Percentiles rank a stretch among this genome's conserved stretches.
phyloP scores from a whole-genome alignment of 768 basidiomycete species.

The Leccinum ochraceum region DNA sequence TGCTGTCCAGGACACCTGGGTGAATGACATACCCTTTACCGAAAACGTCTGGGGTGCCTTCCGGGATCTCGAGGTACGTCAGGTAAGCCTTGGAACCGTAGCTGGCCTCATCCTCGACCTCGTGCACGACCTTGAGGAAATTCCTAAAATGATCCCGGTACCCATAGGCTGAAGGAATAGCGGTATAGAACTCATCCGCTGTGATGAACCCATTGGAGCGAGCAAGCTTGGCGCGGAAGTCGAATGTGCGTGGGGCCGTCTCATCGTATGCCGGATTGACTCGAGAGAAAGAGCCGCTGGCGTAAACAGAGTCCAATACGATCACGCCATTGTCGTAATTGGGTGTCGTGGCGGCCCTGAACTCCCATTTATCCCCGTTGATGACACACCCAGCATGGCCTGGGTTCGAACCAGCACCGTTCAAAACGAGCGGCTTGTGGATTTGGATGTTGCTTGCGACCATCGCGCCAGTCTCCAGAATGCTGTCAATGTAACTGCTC shows the following conservation, averaged over 20 bases:
- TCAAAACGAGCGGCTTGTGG: slow-evolving; percentile 32
- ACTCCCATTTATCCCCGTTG: slow-evolving; percentile 31
- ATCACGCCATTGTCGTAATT: slow-evolving; percentile 25
- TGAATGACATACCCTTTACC: slow-evolving; percentile 34
- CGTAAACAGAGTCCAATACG: slow-evolving; percentile 33
- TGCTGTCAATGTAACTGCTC: slow-evolving; percentile 30
- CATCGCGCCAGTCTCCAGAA: slow-evolving; percentile 37
- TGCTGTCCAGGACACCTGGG: slow-evolving; percentile 35
- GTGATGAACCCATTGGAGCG: slow-evolving; percentile 18
- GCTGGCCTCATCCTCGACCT: slow-evolving; percentile 28
- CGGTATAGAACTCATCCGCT: slow-evolving; percentile 20
- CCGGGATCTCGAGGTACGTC: slow-evolving; percentile 23
- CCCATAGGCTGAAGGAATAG: slow-evolving; percentile 22
- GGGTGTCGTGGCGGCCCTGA: slow-evolving; percentile 28
- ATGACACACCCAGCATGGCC: slow-evolving; percentile 30
- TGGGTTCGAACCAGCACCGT: slow-evolving; percentile 15
- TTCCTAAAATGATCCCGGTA: slow-evolving; percentile 29
- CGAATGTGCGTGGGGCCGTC: slow-evolving; percentile 22
- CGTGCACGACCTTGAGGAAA: slow-evolving; percentile 31
- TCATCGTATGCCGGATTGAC: slow-evolving; percentile 30
- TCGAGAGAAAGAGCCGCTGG: slow-evolving; percentile 30
- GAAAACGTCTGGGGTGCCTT: slow-evolving; percentile 30
- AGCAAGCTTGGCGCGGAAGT: slow-evolving; percentile 25
- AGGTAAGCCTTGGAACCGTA: slow-evolving; percentile 31
- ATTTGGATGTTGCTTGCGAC: slow-evolving; percentile 28